Percentiles rank a stretch among this genome's conserved stretches.
phyloP scores from a whole-genome alignment of 306 rosid species.

The Quercus ilex region DNA sequence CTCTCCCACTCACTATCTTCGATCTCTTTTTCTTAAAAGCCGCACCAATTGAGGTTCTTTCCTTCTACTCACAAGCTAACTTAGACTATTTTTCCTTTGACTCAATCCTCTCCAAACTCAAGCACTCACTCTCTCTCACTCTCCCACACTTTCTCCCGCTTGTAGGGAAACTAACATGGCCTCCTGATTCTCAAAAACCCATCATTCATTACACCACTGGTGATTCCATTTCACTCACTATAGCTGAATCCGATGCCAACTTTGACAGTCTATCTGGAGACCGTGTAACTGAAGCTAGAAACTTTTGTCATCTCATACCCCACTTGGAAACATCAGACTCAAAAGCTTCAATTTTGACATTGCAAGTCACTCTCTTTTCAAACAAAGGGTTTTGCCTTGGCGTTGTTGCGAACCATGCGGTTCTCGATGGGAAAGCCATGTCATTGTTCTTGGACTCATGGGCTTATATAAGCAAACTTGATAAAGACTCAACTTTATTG shows the following conservation, averaged over 20 bases:
- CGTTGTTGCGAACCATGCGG: slow-evolving; percentile 40
- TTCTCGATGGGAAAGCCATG: slow-evolving; percentile 47
- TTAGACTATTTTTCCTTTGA: slow-evolving; percentile 1
- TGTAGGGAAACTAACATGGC: slow-evolving; percentile 33
- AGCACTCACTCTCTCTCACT: slow-evolving; percentile 28
- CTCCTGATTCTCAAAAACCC: slow-evolving; percentile 14
- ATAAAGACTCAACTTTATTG: background rate
- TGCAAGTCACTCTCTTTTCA: slow-evolving; percentile 52
- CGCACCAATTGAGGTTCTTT: slow-evolving; percentile 35
- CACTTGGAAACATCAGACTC: slow-evolving; percentile 22
- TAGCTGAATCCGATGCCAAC: slow-evolving; percentile 32
- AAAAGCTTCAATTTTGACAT: slow-evolving; percentile 26
- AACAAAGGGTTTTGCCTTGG: slow-evolving; percentile 47
- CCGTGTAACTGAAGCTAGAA: background rate
- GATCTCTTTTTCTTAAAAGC: slow-evolving; percentile 38
- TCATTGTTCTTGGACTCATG: slow-evolving; percentile 51
- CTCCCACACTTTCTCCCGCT: slow-evolving; percentile 28
- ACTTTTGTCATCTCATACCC: slow-evolving; percentile 20
- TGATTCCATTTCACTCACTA: slow-evolving; percentile 17
- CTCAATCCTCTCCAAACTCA: slow-evolving; percentile 32
- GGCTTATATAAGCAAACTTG: slow-evolving; percentile 32
- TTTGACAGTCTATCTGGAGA: slow-evolving; percentile 21
- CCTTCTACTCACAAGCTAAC: slow-evolving; percentile 16
- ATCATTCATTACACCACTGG: slow-evolving; percentile 19
- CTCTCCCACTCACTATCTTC: slow-evolving; percentile 41